Conservation (phyloP, 805 yeast species). For the Candida andamanensis region DNA sequence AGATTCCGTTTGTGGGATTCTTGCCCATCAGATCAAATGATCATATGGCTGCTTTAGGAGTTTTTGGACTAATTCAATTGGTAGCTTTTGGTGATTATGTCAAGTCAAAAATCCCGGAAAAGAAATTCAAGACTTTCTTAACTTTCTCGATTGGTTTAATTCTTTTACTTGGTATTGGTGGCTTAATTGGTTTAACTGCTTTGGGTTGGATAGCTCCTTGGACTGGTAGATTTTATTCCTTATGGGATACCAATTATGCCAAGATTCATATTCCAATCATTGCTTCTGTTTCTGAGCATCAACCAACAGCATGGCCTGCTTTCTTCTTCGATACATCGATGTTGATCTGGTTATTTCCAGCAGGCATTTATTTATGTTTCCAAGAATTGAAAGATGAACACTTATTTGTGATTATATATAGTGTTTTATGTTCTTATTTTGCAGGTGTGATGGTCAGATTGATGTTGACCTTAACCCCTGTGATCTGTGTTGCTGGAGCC, state of each 20-base stretch:
- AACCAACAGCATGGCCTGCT: conserved; percentile 99
- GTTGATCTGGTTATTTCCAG: conserved; percentile 97
- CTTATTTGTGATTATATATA: conserved; percentile 84
- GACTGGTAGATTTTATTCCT: conserved; percentile 98
- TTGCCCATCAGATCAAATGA: conserved; percentile 95
- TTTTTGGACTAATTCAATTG: conserved; percentile 89
- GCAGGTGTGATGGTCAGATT: conserved; percentile 99
- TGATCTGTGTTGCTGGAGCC: conserved; percentile 90
- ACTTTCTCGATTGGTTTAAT: conserved; percentile 54
- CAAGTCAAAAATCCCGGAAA: conserved; percentile 63
- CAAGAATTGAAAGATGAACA: conserved; percentile 89
- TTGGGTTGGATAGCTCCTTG: conserved; percentile 97
- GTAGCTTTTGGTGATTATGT: conserved; percentile 83
- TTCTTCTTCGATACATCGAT: conserved; percentile 91
- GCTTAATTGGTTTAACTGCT: conserved; percentile 74
- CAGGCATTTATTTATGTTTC: conserved; percentile 87
- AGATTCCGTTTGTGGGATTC: conserved; percentile 97
- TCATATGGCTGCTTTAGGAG: conserved; percentile 98
- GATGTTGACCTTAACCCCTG: conserved; percentile 94
- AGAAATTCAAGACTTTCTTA: conserved; percentile 68
- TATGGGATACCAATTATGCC: conserved; percentile 98
- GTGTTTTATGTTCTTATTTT: conserved; percentile 92
- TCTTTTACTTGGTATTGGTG: conserved; percentile 59
- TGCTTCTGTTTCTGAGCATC: conserved; percentile 98
- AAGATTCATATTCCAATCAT: conserved; percentile 97